Percentiles rank a stretch among this genome's conserved stretches.
Evolutionary conservation across 768 basidiomycete species (phyloP).

Genomic region (Mycena metata): DNA sequence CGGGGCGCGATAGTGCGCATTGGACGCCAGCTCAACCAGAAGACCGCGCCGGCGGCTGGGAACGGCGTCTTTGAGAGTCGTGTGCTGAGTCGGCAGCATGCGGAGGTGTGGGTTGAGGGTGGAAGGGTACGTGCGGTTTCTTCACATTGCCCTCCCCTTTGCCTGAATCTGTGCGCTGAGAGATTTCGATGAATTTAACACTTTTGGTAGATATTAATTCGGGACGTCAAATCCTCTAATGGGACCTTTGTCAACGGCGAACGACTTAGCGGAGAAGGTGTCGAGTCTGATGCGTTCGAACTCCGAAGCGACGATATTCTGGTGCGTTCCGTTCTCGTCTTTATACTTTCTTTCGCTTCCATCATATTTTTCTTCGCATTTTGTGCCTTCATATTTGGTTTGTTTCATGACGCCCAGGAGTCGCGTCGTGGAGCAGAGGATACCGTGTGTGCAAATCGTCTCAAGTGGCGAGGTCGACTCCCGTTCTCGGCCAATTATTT

Average conservation of each 20-base stretch:
- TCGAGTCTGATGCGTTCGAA: slow-evolving; percentile 73
- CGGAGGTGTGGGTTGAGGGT: slow-evolving; percentile 74
- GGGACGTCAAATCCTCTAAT: slow-evolving; percentile 78
- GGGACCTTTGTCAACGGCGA: slow-evolving; percentile 82
- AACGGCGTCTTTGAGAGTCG: slow-evolving; percentile 36
- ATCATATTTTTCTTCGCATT: neutral
- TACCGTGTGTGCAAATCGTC: too few species aligned
- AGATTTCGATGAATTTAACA: too few species aligned
- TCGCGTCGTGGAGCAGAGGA: too few species aligned
- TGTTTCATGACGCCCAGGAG: too few species aligned
- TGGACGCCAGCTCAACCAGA: slow-evolving; percentile 75
- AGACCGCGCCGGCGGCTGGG: slow-evolving; percentile 63
- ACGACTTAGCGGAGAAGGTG: slow-evolving; percentile 69
- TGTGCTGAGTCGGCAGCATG: slow-evolving; percentile 73
- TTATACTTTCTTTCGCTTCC: neutral
- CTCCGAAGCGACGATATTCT: slow-evolving; percentile 70
- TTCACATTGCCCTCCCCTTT: too few species aligned
- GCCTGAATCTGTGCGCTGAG: too few species aligned
- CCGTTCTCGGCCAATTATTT: too few species aligned
- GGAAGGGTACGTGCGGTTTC: slow-evolving; percentile 6
- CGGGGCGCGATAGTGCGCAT: slow-evolving; percentile 51
- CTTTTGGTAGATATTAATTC: slow-evolving; percentile 60
- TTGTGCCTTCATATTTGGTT: neutral
- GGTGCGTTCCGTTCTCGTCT: slow-evolving; percentile 38
- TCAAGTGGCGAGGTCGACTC: too few species aligned